phyloP scores from a whole-genome alignment of 2,329 filamentous ascomycete species.

The Atkinsonella texensis region DNA sequence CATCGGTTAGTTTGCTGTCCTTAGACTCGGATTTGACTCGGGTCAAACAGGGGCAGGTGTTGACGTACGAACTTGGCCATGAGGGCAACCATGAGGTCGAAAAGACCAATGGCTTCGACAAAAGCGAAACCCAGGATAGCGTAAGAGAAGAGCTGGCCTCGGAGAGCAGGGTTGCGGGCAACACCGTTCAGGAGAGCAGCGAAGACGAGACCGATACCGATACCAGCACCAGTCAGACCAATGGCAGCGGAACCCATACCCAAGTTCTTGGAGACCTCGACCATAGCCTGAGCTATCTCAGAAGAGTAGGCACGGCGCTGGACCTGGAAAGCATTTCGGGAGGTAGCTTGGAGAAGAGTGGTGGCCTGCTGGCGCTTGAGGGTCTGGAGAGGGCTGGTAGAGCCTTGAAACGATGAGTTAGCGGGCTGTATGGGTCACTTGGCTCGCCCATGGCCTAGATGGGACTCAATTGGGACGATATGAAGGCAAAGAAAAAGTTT shows the following conservation, averaged over 20 bases:
- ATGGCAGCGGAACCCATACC: constrained; percentile 85
- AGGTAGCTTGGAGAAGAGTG: constrained; percentile 53
- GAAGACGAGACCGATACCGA: constrained; percentile 93
- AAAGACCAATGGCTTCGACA: constrained; percentile 84
- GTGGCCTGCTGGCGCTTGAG: constrained; percentile 62
- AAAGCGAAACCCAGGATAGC: constrained; percentile 93
- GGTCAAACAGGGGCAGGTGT: neutral
- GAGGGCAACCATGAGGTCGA: constrained; percentile 86
- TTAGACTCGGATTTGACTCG: neutral
- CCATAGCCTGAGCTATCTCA: constrained; percentile 78
- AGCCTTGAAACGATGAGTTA: constrained; percentile 29
- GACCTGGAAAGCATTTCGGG: constrained; percentile 51
- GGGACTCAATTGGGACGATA: constrained; percentile 7
- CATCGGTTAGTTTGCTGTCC: constrained; percentile 4
- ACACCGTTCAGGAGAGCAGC: constrained; percentile 79
- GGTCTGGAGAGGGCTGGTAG: constrained; percentile 56
- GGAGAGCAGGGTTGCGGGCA: constrained; percentile 87
- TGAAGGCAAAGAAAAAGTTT: constrained; percentile 15
- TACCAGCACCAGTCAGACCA: constrained; percentile 84
- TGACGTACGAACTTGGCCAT: constrained; percentile 77
- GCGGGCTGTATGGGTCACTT: constrained; percentile 22
- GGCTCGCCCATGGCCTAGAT: constrained; percentile 15
- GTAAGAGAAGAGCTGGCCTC: constrained; percentile 92
- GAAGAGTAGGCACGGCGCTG: constrained; percentile 71
- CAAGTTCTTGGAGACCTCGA: constrained; percentile 83